Evolutionary conservation across 2,329 filamentous ascomycete species (phyloP).

Genomic region (Penicillium sp.): DNA sequence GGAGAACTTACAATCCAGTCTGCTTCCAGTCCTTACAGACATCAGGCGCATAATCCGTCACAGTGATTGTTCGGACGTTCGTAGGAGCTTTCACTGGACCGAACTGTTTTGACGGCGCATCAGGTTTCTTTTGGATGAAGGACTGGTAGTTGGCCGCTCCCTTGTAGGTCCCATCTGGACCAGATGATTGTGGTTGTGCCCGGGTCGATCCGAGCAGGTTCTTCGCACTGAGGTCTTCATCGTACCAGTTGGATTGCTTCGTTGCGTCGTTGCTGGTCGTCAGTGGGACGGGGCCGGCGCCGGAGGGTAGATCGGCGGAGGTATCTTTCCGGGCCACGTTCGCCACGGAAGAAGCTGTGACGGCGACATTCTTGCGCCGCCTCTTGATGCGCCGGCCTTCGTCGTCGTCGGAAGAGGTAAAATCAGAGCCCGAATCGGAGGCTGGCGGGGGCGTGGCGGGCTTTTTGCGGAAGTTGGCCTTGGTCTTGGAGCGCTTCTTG

Average conservation of each 20-base stretch:
- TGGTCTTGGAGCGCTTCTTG: slow-evolving; percentile 81
- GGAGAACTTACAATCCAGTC: slow-evolving; percentile 57
- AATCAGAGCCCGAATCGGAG: slow-evolving; percentile 56
- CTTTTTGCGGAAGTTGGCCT: slow-evolving; percentile 75
- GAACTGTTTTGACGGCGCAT: slow-evolving; percentile 66
- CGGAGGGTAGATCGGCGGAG: slow-evolving; percentile 54
- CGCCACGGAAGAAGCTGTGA: slow-evolving; percentile 60
- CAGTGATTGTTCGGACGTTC: slow-evolving; percentile 85
- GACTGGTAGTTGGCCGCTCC: slow-evolving; percentile 68
- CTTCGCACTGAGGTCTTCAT: slow-evolving; percentile 60
- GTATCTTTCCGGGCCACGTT: slow-evolving; percentile 43
- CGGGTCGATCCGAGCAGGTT: slow-evolving; percentile 40
- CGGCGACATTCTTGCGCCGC: slow-evolving; percentile 65
- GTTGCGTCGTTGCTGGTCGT: slow-evolving; percentile 80
- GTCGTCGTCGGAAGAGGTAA: slow-evolving; percentile 73
- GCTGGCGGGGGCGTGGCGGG: slow-evolving; percentile 72
- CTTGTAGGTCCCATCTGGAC: slow-evolving; percentile 68
- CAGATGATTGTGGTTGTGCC: slow-evolving; percentile 18
- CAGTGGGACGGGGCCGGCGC: slow-evolving; percentile 60
- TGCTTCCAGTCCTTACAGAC: slow-evolving; percentile 94
- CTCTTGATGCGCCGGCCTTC: slow-evolving; percentile 75
- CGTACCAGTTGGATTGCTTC: slow-evolving; percentile 84
- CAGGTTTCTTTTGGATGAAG: slow-evolving; percentile 77
- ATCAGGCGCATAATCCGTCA: slow-evolving; percentile 87
- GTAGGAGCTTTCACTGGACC: slow-evolving; percentile 82